Evolutionary conservation across 345 rosid genomes (phyloP), one percentile per base, ranked within the genome.

Genomic region (Clausena lansium): DNA sequence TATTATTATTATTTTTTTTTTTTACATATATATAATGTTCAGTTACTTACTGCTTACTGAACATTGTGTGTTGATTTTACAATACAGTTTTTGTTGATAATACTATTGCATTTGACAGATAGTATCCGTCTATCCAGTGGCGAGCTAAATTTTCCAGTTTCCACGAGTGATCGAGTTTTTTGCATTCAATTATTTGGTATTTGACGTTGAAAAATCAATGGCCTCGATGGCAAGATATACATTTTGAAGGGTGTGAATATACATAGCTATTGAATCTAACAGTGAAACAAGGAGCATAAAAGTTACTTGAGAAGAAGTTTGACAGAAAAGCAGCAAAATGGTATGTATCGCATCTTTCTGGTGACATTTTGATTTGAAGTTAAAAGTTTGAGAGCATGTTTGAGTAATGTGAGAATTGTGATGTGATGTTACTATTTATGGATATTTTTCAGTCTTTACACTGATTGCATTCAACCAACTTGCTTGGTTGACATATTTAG

Each of bases 311-410:
- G 9, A 6, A 55, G 54, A 33, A 28, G 35, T 45, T 32, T 25
- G 76, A 71, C 79, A 32, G 36, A 63, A 22, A 54, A 24, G 28
- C 4, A 57, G 58, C 52, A 69, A 80, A 64, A 83, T 80, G 85
- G 83, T 83, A 77, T 5, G 82, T 54, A 63, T 69, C 28, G 0
- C 7, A 7, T 38, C 32, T 33, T 72, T 27, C 11, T 39, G 39
- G 0, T 33, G 64, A 38, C 9, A 64, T 65, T 72, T 66, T 22
- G 64, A 17, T 32, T 22, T 61, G 4, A 60, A 32, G 35, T 24
- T 71, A 7, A 19, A 19, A 10, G 45, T 61, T 63, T 61, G 50
- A 62, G 22, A 11, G 38, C 35, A 33, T 52, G 17, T 33, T 41
- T 30, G 13, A 67, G 57, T 24, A 61, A 25, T 65, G 6, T 47